A percentile compares a stretch with the other conserved stretches of the same genome.
Evolutionary conservation across 768 basidiomycete genomes (phyloP).

Genomic region (Leccinum obscurum): DNA sequence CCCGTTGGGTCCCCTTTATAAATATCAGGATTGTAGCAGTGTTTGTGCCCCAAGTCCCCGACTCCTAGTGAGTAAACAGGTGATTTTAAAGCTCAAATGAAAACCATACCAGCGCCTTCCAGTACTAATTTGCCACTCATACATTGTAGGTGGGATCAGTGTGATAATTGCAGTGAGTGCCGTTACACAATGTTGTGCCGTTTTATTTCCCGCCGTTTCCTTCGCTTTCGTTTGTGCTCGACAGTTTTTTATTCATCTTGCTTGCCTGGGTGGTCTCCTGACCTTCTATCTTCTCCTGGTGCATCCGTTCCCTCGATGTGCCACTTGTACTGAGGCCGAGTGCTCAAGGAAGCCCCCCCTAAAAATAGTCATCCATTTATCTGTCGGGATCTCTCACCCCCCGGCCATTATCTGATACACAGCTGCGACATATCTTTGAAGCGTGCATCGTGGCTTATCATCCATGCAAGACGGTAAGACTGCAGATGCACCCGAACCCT

Average conservation of each 20-base stretch:
- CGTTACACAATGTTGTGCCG: neutral
- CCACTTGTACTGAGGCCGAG: neutral
- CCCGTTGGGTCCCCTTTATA: too few species aligned
- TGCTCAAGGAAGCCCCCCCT: neutral
- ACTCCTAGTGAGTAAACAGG: too few species aligned
- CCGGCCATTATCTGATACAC: slow-evolving; percentile 2
- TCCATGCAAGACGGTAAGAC: slow-evolving; percentile 5
- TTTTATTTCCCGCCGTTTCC: neutral
- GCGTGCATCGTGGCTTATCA: neutral
- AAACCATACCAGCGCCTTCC: too few species aligned
- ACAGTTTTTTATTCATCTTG: too few species aligned
- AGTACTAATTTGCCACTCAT: too few species aligned
- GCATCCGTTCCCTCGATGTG: neutral
- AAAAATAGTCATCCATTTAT: slow-evolving; percentile 10
- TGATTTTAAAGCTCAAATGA: too few species aligned
- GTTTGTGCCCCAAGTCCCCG: too few species aligned
- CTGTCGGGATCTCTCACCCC: slow-evolving; percentile 14
- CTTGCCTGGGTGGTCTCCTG: neutral
- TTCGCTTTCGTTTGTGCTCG: neutral
- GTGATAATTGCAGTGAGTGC: neutral
- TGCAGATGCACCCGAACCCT: slow-evolving; percentile 2
- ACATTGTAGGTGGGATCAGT: too few species aligned
- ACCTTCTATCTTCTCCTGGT: neutral
- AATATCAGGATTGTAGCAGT: too few species aligned
- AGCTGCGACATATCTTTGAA: slow-evolving; percentile 5